These are phyloP conservation scores for Aphanomyces euteiches DNA, from an alignment of 352 stramenopile genomes.

Conservation along the genomic window DNA sequence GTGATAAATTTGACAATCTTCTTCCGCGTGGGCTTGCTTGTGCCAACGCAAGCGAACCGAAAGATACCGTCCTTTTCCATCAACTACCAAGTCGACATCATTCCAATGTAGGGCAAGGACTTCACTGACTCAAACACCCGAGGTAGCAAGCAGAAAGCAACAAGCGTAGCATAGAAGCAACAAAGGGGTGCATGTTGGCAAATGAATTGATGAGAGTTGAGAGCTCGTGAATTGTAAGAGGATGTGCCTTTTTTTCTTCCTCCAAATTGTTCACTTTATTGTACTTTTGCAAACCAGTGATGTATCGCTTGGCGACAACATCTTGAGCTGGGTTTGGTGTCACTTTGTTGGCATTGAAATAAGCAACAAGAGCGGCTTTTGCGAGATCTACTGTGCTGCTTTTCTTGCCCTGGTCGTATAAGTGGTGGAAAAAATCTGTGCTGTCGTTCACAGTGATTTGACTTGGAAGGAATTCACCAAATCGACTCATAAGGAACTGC, in stretches of 20 bases:
- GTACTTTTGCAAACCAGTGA: conserved; percentile 11
- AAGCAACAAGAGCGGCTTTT: conserved; percentile 2
- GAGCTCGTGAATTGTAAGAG: neutral
- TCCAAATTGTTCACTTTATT: conserved; percentile 5
- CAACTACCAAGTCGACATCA: conserved; percentile 5
- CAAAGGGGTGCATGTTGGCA: conserved; percentile 1
- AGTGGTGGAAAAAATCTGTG: conserved; percentile 15
- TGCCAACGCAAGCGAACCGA: neutral
- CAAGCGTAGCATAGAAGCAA: conserved; percentile 1
- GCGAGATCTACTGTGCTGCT: neutral
- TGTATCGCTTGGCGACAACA: neutral
- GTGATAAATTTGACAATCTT: neutral
- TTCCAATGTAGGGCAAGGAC: conserved; percentile 8
- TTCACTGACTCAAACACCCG: conserved; percentile 8
- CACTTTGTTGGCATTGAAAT: neutral
- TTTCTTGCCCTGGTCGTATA: conserved; percentile 1
- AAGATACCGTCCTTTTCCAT: neutral
- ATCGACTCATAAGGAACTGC: neutral
- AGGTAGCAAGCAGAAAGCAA: conserved; percentile 2
- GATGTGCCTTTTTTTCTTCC: neutral
- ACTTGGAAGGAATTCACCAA: neutral
- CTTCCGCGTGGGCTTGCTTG: neutral
- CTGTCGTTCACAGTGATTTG: neutral
- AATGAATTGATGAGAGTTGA: conserved; percentile 5
- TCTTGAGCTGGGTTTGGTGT: conserved; percentile 11